These are phyloP conservation scores for Phytophthora pluvialis DNA, from an alignment of 352 stramenopile species.

Conservation along the genomic window DNA sequence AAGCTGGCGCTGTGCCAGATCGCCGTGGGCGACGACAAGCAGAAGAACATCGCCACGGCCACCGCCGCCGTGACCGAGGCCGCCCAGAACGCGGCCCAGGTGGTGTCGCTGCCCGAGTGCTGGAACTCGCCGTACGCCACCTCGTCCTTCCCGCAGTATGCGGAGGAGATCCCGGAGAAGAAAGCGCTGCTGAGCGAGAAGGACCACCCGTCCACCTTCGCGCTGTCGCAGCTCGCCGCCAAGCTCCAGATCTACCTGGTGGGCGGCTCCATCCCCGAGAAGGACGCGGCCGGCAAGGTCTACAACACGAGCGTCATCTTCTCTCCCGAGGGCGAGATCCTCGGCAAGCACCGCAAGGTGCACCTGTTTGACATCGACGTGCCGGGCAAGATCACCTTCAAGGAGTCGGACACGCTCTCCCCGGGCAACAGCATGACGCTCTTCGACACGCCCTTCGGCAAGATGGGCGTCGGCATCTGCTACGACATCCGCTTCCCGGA, in stretches of 20 bases:
- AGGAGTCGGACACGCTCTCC: slow-evolving; percentile 99
- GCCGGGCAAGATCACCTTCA: slow-evolving; percentile 98
- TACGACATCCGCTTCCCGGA: slow-evolving; percentile 99
- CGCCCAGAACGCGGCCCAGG: slow-evolving; percentile 78
- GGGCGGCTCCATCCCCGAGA: slow-evolving; percentile 97
- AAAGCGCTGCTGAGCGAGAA: slow-evolving; percentile 58
- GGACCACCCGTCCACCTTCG: slow-evolving; percentile 85
- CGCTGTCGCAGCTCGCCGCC: slow-evolving; percentile 92
- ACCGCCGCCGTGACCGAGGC: slow-evolving; percentile 69
- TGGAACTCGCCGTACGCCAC: slow-evolving; percentile 99
- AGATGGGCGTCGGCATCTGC: slow-evolving; percentile 99
- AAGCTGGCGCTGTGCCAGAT: slow-evolving; percentile 97
- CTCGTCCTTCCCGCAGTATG: slow-evolving; percentile 97
- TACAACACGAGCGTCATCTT: slow-evolving; percentile 99
- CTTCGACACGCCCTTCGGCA: slow-evolving; percentile 90
- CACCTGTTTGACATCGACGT: slow-evolving; percentile 99
- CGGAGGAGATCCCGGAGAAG: slow-evolving; percentile 93
- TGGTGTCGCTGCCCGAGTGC: slow-evolving; percentile 95
- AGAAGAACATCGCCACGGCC: slow-evolving; percentile 84
- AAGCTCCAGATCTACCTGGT: slow-evolving; percentile 94
- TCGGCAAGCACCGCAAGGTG: slow-evolving; percentile 99
- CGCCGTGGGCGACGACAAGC: slow-evolving; percentile 89
- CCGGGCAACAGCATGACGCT: slow-evolving; percentile 89
- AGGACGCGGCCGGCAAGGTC: slow-evolving; percentile 81
- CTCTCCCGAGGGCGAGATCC: slow-evolving; percentile 91